Conservation (phyloP, 208 protist genomes). For the Leishmania lainsoni region DNA sequence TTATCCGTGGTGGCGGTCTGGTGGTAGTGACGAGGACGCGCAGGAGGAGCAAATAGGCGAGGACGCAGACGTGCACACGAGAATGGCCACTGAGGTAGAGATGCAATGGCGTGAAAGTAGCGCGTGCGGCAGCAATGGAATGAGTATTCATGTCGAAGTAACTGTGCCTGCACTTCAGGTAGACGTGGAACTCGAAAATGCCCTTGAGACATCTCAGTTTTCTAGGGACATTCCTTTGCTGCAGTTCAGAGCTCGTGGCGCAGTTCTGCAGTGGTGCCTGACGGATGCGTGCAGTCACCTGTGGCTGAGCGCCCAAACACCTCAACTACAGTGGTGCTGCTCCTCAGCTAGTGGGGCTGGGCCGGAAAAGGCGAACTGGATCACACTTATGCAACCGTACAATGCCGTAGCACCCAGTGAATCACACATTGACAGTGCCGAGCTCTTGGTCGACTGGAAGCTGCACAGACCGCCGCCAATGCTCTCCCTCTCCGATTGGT, state of each 20-base stretch:
- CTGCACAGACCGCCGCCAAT: slow-evolving; percentile 19
- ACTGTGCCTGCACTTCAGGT: slow-evolving; percentile 4
- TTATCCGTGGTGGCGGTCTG: slow-evolving; percentile 24
- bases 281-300: slow-evolving; percentile 22
- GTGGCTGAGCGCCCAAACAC: neutral
- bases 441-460: slow-evolving; percentile 23
- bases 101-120: neutral
- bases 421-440: neutral
- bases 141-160: neutral
- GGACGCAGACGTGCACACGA: neutral
- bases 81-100: neutral
- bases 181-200: neutral
- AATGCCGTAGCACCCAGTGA: neutral
- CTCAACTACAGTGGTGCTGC: slow-evolving; percentile 22
- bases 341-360: neutral
- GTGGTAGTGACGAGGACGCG: neutral
- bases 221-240: neutral
- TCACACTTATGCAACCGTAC: slow-evolving; percentile 13
- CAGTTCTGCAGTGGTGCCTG: slow-evolving; percentile 14
- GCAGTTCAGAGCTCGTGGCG: slow-evolving; percentile 10
- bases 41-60: neutral
- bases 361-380: neutral
- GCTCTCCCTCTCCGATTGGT: slow-evolving; percentile 32
- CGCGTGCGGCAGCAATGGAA: neutral
- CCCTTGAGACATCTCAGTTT: neutral